phyloP scores from a whole-genome alignment of 129 eudicot genomes.

The Mikania micrantha region DNA sequence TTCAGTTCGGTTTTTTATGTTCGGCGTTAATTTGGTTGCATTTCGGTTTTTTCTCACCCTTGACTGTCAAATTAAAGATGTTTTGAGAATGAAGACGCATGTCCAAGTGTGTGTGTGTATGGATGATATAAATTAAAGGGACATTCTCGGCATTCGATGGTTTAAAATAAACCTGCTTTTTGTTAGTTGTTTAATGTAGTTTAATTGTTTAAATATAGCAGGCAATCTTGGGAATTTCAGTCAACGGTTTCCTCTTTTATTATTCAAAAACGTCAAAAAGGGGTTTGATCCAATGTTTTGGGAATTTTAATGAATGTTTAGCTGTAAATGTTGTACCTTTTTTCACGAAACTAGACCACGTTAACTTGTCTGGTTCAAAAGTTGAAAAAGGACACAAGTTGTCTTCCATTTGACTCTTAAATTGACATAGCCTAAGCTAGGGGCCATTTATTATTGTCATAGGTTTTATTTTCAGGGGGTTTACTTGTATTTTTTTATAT shows the following conservation, averaged over 20 bases:
- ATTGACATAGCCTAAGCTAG: too few relatives aligned
- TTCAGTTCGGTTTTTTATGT: too few relatives aligned
- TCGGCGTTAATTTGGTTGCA: too few relatives aligned
- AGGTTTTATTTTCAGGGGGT: too few relatives aligned
- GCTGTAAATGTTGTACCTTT: slow-evolving; percentile 19
- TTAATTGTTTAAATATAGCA: slow-evolving; percentile 24
- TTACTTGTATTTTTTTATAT: too few relatives aligned
- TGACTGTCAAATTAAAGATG: too few relatives aligned
- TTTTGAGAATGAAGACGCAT: not conserved
- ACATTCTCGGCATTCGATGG: slow-evolving; percentile 23
- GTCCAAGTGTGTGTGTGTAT: slow-evolving; percentile 9
- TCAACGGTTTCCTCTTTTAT: slow-evolving; percentile 21
- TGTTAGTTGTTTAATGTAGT: slow-evolving; percentile 12
- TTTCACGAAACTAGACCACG: slow-evolving; percentile 12
- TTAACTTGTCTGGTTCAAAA: slow-evolving; percentile 1
- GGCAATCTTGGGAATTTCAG: slow-evolving; percentile 37
- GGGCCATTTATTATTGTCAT: too few relatives aligned
- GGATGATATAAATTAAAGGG: slow-evolving; percentile 12
- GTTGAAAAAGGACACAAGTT: not conserved
- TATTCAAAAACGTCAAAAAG: slow-evolving; percentile 18
- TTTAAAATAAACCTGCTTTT: slow-evolving; percentile 12
- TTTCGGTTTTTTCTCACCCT: too few relatives aligned
- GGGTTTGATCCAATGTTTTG: slow-evolving; percentile 40
- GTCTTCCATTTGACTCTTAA: not conserved
- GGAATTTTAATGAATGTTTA: slow-evolving; percentile 25